phyloP scores from a whole-genome alignment of 768 basidiomycete genomes.

The Russula brevipes region DNA sequence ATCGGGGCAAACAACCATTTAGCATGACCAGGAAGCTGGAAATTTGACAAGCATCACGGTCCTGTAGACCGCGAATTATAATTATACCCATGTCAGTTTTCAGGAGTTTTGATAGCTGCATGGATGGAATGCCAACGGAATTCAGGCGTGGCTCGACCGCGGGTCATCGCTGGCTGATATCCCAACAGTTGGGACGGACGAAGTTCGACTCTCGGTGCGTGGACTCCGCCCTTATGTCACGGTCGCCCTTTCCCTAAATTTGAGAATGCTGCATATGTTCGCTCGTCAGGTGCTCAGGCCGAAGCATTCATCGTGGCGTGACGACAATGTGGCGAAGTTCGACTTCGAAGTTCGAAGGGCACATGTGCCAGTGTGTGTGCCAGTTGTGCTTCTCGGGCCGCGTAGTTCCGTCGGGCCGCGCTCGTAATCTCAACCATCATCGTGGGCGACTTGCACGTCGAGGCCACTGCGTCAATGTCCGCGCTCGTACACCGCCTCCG shows the following conservation, averaged over 20 bases:
- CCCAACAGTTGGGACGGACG: background rate
- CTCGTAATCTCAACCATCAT: background rate
- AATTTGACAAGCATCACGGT: background rate
- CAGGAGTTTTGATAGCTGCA: background rate
- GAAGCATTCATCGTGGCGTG: no score
- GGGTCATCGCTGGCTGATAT: background rate
- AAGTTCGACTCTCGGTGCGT: background rate
- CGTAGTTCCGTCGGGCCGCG: background rate
- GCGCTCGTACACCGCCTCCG: conserved; percentile 7
- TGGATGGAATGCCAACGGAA: background rate
- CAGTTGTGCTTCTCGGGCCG: background rate
- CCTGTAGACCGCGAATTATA: background rate
- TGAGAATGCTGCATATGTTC: background rate
- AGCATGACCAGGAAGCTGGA: background rate
- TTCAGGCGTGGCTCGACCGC: background rate
- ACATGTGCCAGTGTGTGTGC: background rate
- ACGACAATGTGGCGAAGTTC: no score
- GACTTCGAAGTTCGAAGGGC: no score
- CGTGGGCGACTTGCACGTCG: background rate
- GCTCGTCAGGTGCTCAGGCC: background rate
- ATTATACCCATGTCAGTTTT: background rate
- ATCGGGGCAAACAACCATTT: background rate
- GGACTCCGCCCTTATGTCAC: background rate
- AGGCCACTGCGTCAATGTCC: background rate
- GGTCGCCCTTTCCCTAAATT: background rate